Evolutionary conservation across 2,329 filamentous ascomycete species (phyloP).

Genomic region (Coniochaeta hoffmannii): DNA sequence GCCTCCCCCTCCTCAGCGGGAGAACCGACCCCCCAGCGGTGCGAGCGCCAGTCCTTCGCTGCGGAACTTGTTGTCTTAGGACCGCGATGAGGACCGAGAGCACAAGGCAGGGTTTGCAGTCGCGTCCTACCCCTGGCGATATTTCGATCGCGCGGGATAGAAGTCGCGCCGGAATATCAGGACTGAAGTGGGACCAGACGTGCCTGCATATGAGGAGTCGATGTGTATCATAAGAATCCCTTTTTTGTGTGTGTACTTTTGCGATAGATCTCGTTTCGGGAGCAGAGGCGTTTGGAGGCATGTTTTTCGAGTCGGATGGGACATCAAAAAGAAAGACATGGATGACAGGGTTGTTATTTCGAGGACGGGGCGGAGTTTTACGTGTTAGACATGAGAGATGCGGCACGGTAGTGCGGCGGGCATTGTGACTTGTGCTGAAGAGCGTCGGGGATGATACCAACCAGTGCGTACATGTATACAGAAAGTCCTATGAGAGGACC

Average conservation of each 20-base stretch:
- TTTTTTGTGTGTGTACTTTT: neutral
- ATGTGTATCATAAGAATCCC: neutral
- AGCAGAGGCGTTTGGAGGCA: neutral
- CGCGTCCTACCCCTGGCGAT: too few species aligned
- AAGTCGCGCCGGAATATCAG: neutral
- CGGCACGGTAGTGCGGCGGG: too few species aligned
- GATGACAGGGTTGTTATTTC: neutral
- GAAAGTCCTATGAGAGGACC: neutral
- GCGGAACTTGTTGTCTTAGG: conserved; percentile 62
- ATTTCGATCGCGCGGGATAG: too few species aligned
- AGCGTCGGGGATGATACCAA: neutral
- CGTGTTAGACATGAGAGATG: neutral
- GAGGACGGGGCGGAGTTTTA: neutral
- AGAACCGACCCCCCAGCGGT: conserved; percentile 47
- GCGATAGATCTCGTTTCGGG: neutral
- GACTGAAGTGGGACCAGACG: too few species aligned
- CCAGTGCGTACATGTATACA: neutral
- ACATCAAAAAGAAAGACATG: neutral
- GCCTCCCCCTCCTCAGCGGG: conserved; percentile 22
- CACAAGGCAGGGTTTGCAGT: too few species aligned
- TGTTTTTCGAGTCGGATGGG: neutral
- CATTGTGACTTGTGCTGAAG: too few species aligned
- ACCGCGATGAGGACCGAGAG: neutral
- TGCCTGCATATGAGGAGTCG: neutral
- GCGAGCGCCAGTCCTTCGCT: conserved; percentile 72